Evolutionary conservation across 345 rosid species (phyloP).

Genomic region (Trapa incisa): DNA sequence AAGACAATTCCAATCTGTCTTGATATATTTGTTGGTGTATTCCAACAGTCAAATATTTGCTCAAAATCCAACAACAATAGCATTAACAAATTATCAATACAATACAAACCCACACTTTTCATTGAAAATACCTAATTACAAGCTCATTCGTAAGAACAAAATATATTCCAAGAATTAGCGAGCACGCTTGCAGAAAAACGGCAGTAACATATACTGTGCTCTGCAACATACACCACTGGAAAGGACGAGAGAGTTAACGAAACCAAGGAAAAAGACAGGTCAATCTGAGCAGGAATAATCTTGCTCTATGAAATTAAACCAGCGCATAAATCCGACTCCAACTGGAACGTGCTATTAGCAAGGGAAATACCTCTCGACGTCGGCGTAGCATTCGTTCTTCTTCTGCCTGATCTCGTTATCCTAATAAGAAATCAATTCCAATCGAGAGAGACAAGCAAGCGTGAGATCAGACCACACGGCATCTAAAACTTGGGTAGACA

Average conservation of each 20-base stretch:
- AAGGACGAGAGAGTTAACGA: background rate
- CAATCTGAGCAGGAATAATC: background rate
- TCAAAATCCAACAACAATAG: background rate
- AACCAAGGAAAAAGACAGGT: background rate
- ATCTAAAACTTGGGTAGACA: background rate
- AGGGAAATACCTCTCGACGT: conserved; percentile 43
- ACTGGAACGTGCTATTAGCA: background rate
- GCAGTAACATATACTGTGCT: background rate
- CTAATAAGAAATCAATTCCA: conserved; percentile 12
- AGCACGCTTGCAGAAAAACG: background rate
- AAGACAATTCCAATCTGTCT: background rate
- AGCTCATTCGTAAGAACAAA: background rate
- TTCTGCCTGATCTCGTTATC: conserved; percentile 49
- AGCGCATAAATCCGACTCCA: background rate
- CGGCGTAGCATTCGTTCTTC: conserved; percentile 60
- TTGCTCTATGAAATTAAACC: background rate
- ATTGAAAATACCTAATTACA: background rate
- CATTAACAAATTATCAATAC: background rate
- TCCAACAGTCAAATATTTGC: background rate
- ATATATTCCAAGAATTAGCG: background rate
- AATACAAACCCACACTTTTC: no score
- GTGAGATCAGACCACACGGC: background rate
- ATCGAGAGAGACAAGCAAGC: background rate
- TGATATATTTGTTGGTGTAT: background rate
- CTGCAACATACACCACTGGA: background rate